Percentiles rank a stretch among this genome's conserved stretches.
Conservation (phyloP, 495 filamentous ascomycete genomes). For the Recurvomyces mirabilis region DNA sequence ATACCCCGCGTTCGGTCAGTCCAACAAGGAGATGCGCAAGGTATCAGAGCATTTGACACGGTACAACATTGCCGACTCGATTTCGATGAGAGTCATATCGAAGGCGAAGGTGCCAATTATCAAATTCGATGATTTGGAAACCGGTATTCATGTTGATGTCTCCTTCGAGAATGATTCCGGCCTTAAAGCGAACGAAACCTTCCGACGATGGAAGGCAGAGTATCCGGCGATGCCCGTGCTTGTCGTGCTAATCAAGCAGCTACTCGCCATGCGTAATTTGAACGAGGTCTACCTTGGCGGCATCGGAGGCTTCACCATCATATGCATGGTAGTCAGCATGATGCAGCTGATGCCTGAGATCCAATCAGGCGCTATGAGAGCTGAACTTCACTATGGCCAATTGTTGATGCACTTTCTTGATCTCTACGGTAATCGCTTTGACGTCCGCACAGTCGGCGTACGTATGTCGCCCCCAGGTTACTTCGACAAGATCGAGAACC, state of each 20-base stretch:
- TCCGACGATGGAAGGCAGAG: conserved; percentile 59
- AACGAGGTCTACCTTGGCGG: conserved; percentile 87
- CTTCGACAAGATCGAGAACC: conserved; percentile 51
- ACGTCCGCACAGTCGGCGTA: conserved; percentile 56
- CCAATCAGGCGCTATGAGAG: conserved; percentile 43
- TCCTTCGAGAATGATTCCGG: conserved; percentile 90
- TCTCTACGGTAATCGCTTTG: conserved; percentile 72
- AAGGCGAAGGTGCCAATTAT: conserved; percentile 83
- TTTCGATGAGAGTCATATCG: conserved; percentile 51
- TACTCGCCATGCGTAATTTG: conserved; percentile 72
- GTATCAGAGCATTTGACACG: conserved; percentile 43
- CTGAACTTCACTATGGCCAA: conserved; percentile 58
- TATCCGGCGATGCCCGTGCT: conserved; percentile 77
- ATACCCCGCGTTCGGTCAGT: conserved; percentile 35
- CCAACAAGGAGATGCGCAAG: conserved; percentile 32
- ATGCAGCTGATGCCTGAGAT: conserved; percentile 65
- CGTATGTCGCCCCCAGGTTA: conserved; percentile 57
- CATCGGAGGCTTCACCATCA: conserved; percentile 88
- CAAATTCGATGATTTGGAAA: conserved; percentile 68
- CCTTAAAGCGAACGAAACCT: conserved; percentile 64
- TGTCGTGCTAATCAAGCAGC: conserved; percentile 82
- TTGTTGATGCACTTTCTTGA: conserved; percentile 77
- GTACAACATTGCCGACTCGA: conserved; percentile 37
- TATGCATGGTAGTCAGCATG: conserved; percentile 81
- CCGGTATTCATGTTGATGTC: conserved; percentile 70